Percentiles rank a stretch among this genome's conserved stretches.
These are phyloP conservation scores for Pyrenophora seminiperda DNA, from an alignment of 2,329 filamentous ascomycete species.

Conservation along the genomic window DNA sequence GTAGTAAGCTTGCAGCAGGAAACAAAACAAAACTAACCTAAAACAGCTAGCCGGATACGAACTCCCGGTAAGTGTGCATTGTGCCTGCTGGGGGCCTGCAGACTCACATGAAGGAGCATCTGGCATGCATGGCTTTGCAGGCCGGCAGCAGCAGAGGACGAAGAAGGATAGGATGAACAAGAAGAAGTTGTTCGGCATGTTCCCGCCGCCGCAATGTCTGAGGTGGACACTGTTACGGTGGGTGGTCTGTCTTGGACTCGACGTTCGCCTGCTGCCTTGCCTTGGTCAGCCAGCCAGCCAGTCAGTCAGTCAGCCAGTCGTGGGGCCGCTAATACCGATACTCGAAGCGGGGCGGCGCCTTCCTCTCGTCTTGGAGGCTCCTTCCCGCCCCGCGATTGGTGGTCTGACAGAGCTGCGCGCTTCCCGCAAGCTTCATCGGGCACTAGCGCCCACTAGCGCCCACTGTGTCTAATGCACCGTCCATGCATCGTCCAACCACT, in stretches of 20 bases:
- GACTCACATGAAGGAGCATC: too few relatives aligned
- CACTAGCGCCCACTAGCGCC: too few relatives aligned
- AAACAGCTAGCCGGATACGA: conserved; percentile 17
- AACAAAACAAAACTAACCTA: conserved; percentile 32
- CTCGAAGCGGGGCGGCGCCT: conserved; percentile 27
- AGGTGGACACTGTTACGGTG: too few relatives aligned
- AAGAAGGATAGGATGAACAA: too few relatives aligned
- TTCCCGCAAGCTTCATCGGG: conserved; percentile 28
- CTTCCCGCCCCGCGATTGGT: conserved; percentile 28
- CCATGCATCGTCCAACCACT: conserved; percentile 32
- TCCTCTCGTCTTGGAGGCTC: conserved; percentile 17
- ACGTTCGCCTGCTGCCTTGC: conserved; percentile 8
- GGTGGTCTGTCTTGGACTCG: conserved; percentile 18
- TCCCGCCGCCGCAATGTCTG: too few relatives aligned
- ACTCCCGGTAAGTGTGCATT: conserved; percentile 24
- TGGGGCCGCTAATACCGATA: conserved; percentile 19
- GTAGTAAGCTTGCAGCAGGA: conserved; percentile 35
- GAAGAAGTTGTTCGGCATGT: too few relatives aligned
- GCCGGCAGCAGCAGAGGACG: conserved; percentile 30
- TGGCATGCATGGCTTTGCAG: too few relatives aligned
- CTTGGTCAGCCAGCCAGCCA: too few relatives aligned
- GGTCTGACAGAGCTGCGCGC: conserved; percentile 18
- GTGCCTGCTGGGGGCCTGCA: conserved; percentile 24
- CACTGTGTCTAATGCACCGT: conserved; percentile 26
- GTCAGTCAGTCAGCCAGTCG: neutral